Evolutionary conservation across 331 rosid genomes (phyloP).

Genomic region (Telfairia occidentalis): DNA sequence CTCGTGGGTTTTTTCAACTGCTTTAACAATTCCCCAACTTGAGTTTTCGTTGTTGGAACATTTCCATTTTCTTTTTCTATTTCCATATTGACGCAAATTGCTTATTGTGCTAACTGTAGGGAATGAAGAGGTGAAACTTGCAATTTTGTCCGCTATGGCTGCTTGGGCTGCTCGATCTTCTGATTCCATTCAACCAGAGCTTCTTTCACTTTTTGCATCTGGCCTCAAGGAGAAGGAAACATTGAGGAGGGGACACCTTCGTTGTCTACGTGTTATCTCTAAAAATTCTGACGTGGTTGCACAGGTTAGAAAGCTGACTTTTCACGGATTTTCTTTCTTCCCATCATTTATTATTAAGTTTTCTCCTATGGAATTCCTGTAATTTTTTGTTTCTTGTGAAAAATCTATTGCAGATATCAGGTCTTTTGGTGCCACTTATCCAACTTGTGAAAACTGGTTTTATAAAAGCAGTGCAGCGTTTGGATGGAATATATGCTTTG

Average conservation of each 20-base stretch:
- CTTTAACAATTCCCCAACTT: background rate
- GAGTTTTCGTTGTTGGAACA: background rate
- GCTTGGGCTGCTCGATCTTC: conserved; percentile 70
- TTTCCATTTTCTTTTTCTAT: background rate
- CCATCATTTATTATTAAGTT: conserved; percentile 13
- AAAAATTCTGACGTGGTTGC: conserved; percentile 53
- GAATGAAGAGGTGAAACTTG: conserved; percentile 85
- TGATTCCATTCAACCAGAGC: conserved; percentile 44
- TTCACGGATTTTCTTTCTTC: conserved; percentile 14
- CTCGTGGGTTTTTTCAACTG: background rate
- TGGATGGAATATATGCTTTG: conserved; percentile 91
- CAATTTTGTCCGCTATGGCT: conserved; percentile 57
- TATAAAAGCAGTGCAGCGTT: conserved; percentile 79
- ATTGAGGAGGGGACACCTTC: conserved; percentile 76
- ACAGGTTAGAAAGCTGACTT: conserved; percentile 33
- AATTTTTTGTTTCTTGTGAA: conserved; percentile 3
- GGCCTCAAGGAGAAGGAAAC: conserved; percentile 97
- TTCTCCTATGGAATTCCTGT: conserved; percentile 7
- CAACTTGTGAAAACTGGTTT: conserved; percentile 93
- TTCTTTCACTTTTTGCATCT: conserved; percentile 56
- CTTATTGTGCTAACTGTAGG: conserved; percentile 39
- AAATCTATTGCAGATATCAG: conserved; percentile 40
- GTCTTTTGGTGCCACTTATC: conserved; percentile 58
- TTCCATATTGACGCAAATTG: conserved; percentile 9
- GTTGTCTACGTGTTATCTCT: conserved; percentile 46